Evolutionary conservation across 1,284 basidiomycete genomes (phyloP), one percentile per base, ranked within the genome.

Genomic region (Boletus sp.): DNA sequence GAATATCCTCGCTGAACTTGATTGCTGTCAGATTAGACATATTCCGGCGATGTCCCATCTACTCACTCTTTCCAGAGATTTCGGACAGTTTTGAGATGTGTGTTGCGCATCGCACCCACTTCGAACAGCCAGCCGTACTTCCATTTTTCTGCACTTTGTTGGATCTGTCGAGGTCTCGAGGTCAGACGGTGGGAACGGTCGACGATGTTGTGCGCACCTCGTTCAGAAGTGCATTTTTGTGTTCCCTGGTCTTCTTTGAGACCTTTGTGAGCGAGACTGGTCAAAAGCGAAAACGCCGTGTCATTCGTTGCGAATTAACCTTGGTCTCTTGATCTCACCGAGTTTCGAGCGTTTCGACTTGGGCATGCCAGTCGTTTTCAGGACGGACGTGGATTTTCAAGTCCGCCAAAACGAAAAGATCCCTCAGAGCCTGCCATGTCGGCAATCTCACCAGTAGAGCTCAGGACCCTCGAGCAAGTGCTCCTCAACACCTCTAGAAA

Each of bases 121-220:
- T 88, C 84, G 67, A 99, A 96, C 26, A 98, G 69, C 92, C 94
- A 99, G 69, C 91, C 88, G 69, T 95, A 96, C 57, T 85, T 81
- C 82, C 88, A 96, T 72, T 91, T 87, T 60, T 94, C 91, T 27
- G 79, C 71, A 67, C 82, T 81, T 64, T 76, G 76, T 75, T 88
- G 87, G 41, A 92, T 71, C 88, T 91, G 52, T 41, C 37, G 17
- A 41, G 85, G 49, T 29, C 27, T 27, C 30, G 44, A 17, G 33
- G n/a, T 41, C 38, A 17, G 40, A 48, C n/a, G 46, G 50, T 32
- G 32, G 27, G 2, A 40, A 48, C 30, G 34, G 47, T 36, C 35
- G 39, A 47, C 33, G 20, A 35, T 16, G 46, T 44, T 41, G 39
- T 50, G 66, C 81, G 55, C 49, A 97, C 90, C 72, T 91, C 83